phyloP scores from a whole-genome alignment of 345 rosid genomes.

The Tarenaya hassleriana region DNA sequence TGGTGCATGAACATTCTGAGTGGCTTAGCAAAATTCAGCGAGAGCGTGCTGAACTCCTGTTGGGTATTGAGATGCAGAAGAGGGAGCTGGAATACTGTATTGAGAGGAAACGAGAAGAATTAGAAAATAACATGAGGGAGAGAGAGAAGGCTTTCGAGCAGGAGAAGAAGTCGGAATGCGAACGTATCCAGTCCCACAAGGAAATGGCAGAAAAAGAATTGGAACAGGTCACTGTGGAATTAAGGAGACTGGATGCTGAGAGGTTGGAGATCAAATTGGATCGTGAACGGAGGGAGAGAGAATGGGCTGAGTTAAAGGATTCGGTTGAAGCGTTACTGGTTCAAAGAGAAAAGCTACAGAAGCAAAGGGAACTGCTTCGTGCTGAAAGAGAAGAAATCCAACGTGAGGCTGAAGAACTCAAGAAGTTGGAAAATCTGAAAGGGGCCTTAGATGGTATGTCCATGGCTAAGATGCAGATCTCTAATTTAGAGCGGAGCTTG shows the following conservation, averaged over 20 bases:
- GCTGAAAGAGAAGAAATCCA: constrained; percentile 70
- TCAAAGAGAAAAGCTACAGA: constrained; percentile 69
- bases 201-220: constrained; percentile 64
- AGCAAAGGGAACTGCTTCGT: constrained; percentile 71
- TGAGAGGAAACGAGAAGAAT: constrained; percentile 70
- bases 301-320: constrained; percentile 68
- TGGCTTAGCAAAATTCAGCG: constrained; percentile 78
- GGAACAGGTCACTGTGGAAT: constrained; percentile 58
- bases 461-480: constrained; percentile 57
- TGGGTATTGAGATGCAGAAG: constrained; percentile 79
- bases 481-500: constrained; percentile 51
- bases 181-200: constrained; percentile 50
- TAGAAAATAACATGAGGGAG: constrained; percentile 62
- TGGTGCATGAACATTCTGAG: constrained; percentile 71
- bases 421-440: constrained; percentile 73
- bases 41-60: constrained; percentile 71
- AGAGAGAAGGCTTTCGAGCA: constrained; percentile 73
- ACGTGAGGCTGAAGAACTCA: constrained; percentile 56
- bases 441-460: constrained; percentile 61
- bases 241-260: constrained; percentile 73
- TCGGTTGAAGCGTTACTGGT: constrained; percentile 72
- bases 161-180: constrained; percentile 66
- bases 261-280: constrained; percentile 71
- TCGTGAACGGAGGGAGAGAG: constrained; percentile 71
- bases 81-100: constrained; percentile 71